Evolutionary conservation across 2,329 filamentous ascomycete species (phyloP).

Genomic region (Talaromyces sp.): DNA sequence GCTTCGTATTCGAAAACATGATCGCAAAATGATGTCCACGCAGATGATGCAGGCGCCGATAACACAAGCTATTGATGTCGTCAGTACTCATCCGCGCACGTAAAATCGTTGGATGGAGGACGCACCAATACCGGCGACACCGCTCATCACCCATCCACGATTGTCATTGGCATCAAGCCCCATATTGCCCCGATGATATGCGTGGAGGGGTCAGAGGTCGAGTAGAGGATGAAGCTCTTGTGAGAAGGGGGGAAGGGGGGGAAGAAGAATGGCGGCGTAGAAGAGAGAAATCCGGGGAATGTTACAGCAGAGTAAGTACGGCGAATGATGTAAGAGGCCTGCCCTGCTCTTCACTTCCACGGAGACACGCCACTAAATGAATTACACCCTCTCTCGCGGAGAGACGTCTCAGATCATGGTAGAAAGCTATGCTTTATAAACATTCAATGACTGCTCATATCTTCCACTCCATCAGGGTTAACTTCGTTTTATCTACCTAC

Average conservation of each 20-base stretch:
- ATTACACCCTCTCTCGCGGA: neutral
- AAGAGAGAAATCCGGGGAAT: too few species aligned
- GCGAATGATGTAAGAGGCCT: slow-evolving; percentile 26
- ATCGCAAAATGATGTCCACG: slow-evolving; percentile 70
- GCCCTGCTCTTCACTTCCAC: neutral
- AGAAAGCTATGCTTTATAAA: neutral
- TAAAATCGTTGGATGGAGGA: slow-evolving; percentile 8
- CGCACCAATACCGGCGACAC: slow-evolving; percentile 71
- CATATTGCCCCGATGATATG: slow-evolving; percentile 13
- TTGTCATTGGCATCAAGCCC: slow-evolving; percentile 68
- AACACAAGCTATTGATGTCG: slow-evolving; percentile 47
- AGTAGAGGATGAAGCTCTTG: neutral
- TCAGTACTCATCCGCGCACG: neutral
- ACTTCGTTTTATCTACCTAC: neutral
- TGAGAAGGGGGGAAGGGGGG: too few species aligned
- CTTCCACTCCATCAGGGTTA: neutral
- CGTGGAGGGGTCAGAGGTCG: neutral
- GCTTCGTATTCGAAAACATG: slow-evolving; percentile 64
- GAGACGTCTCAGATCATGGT: neutral
- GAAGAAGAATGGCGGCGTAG: neutral
- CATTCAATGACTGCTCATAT: neutral
- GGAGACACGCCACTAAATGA: neutral
- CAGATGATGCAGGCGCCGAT: slow-evolving; percentile 81
- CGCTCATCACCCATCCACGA: slow-evolving; percentile 87
- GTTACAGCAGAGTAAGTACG: neutral